Base-by-base conservation (phyloP, 768 basidiomycete species). In the Scleroderma citrinum region DNA sequence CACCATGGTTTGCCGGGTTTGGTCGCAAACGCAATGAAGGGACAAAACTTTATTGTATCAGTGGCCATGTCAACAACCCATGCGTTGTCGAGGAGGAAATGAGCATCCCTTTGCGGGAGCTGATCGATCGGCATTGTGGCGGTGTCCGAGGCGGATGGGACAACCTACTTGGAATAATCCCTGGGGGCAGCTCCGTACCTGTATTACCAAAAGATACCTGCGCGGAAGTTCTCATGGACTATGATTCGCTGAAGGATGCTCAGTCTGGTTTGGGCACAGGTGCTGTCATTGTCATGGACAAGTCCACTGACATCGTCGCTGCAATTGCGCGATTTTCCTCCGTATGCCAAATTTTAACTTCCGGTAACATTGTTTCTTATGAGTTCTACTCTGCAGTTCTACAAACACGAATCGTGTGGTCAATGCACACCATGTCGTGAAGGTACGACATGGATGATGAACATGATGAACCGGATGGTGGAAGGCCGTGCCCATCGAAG, bases 31-130 rank as follows among this genome's bases (percentile, higher is more conserved):
- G 92, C 56, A 97, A 99, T 67, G 82, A 90, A 62, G 95, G 94
- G 7, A 96, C 93, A n/a, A 99, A 99, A 71, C 70, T 98, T 14
- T 97, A 82, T 72, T 97, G 95, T 69, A 87, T 99, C 59, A 90
- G 87, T 43, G 95, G 95, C 0, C 95, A 98, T 59, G 95, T 98
- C 58, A 97, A 97, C 72, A 96, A 95, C 68, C 95, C 95, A 1
- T 95, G 91, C 64, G 92, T 96, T 17, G 80, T 99, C 21, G 95
- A 99, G 73, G 95, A 99, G 69, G 95, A 98, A 76, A 99, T 98
- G 95, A 90, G 88, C 55, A 98, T 98, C 43, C 92, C 94, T 8
- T 68, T 97, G 55, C 85, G 86, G 69, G 95, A 99, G 42, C 75
- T 98, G 46, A 69, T 99, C 46, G 95, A 97, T 70, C 95, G 92